Base-by-base conservation (phyloP, 495 filamentous ascomycete genomes). In the Penicillium paxilli region DNA sequence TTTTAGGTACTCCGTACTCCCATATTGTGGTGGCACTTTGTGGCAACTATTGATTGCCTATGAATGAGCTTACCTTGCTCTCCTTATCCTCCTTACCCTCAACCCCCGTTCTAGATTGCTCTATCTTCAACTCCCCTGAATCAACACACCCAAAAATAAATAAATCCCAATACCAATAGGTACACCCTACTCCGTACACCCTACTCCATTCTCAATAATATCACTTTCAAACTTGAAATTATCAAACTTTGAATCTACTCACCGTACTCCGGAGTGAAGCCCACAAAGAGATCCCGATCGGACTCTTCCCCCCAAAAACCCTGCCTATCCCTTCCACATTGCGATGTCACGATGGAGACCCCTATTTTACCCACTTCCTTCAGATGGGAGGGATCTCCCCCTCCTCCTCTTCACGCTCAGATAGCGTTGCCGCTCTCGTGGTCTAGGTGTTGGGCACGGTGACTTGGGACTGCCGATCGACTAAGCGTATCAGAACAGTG, bases 281-380 rank as follows among this genome's bases (percentile, higher is more conserved):
- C n/a, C n/a, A n/a, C n/a, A n/a, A n/a, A n/a, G n/a, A n/a, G n/a
- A n/a, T n/a, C n/a, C 40, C 19, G 44, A 25, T 46, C 44, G 44
- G 44, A 28, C 28, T 9, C 9, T 17, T 44, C 14, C 14, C 40
- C 47, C 42, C 20, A 5, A 16, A 57, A 46, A 59, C 52, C 59
- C 59, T 52, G 59, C 44, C 55, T 54, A 58, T 62, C 59, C 49
- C 47, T 58, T 14, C 59, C 50, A 23, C 23, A 46, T 50, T 35
- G 21, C 16, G 30, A 22, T 22, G 20, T 17, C 22, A 24, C 22
- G 42, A 52, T 53, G 55, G 45, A 53, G 46, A 44, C 45, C 55
- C 40, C 26, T 24, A 37, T 12, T 55, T 25, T 40, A 49, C 37
- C 50, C 50, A 53, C 55, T 47, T 44, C 33, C 44, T 51, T 2